Evolutionary conservation across 164 flowering plant genomes (phyloP).

Genomic region (Chimonanthus salicifolius): DNA sequence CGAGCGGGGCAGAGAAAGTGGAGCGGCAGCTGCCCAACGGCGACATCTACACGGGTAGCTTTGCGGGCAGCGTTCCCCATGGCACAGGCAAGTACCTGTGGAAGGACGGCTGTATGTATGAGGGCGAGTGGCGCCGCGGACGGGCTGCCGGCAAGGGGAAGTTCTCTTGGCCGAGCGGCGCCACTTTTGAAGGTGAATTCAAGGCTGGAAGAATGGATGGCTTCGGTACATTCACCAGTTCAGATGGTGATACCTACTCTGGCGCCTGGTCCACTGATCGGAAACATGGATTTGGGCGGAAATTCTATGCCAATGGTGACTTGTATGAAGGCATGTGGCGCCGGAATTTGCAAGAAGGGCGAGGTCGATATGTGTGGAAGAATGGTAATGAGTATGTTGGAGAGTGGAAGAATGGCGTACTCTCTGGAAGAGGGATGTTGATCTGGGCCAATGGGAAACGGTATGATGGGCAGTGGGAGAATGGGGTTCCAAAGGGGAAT

Average conservation of each 20-base stretch:
- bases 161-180: slow-evolving; percentile 93
- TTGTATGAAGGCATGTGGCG: slow-evolving; percentile 17
- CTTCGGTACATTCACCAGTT: slow-evolving; percentile 16
- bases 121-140: slow-evolving; percentile 79
- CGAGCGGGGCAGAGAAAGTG: too few species aligned
- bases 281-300: slow-evolving; percentile 18
- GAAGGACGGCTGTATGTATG: slow-evolving; percentile 93
- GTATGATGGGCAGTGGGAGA: slow-evolving; percentile 41
- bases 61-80: too few species aligned
- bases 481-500: slow-evolving; percentile 35
- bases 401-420: slow-evolving; percentile 33
- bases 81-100: slow-evolving; percentile 68
- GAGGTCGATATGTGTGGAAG: slow-evolving; percentile 29
- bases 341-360: slow-evolving; percentile 17
- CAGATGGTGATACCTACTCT: slow-evolving; percentile 16
- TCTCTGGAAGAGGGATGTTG: slow-evolving; percentile 33
- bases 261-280: slow-evolving; percentile 16
- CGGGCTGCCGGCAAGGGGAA: slow-evolving; percentile 69
- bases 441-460: slow-evolving; percentile 38
- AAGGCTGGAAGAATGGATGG: slow-evolving; percentile 19
- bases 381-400: slow-evolving; percentile 36
- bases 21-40: too few species aligned
- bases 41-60: too few species aligned
- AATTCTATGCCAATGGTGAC: slow-evolving; percentile 18
- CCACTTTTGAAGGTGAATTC: slow-evolving; percentile 70